Evolutionary conservation across 805 yeast species (phyloP).

Genomic region (Saturnispora halmiae): DNA sequence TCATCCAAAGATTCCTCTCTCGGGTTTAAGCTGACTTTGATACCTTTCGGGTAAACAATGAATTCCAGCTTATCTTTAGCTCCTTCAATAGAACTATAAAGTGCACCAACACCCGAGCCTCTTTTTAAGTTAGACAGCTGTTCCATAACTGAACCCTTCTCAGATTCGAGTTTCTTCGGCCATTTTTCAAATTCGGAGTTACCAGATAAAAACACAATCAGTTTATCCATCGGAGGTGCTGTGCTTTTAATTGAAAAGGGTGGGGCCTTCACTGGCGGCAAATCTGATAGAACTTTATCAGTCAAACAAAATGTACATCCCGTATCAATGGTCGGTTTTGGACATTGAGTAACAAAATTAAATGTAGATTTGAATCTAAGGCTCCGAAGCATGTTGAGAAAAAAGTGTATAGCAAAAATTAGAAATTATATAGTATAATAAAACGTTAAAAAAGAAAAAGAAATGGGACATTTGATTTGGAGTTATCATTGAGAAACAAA

Average conservation of each 20-base stretch:
- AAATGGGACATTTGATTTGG: no score
- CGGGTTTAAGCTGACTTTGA: conserved; percentile 3
- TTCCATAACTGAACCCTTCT: conserved; percentile 35
- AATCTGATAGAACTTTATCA: conserved; percentile 12
- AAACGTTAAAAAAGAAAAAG: no score
- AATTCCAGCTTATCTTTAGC: not conserved
- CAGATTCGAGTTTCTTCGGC: conserved; percentile 44
- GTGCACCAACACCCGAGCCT: conserved; percentile 13
- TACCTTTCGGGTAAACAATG: conserved; percentile 11
- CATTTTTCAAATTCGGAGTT: conserved; percentile 30
- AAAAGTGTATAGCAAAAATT: not conserved
- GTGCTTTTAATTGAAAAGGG: conserved; percentile 36
- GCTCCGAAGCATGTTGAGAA: not conserved
- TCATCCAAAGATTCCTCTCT: not conserved
- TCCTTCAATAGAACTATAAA: conserved; percentile 1
- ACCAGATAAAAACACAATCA: conserved; percentile 44
- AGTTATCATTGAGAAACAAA: no score
- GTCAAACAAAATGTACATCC: conserved; percentile 54
- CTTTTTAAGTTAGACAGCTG: conserved; percentile 8
- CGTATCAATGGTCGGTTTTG: conserved; percentile 43
- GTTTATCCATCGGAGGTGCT: conserved; percentile 44
- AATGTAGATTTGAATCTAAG: not conserved
- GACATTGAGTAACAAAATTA: conserved; percentile 29
- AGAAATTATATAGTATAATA: no score
- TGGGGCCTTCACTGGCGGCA: conserved; percentile 7